Base-by-base conservation (phyloP, 2,329 filamentous ascomycete genomes). In the Diaporthe capsici region DNA sequence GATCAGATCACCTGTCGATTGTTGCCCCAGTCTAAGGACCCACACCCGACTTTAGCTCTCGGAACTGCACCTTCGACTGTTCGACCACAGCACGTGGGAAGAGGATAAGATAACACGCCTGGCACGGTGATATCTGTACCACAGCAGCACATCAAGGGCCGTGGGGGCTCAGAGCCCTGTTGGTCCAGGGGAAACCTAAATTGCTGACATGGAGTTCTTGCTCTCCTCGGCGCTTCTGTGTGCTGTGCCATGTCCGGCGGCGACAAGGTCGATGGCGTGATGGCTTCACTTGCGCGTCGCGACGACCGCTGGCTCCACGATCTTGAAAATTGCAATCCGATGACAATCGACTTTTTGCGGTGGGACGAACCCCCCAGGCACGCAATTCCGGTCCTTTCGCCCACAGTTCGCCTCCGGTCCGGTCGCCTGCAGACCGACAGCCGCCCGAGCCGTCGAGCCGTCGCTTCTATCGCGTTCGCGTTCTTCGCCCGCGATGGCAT, bases 201-300 rank as follows among this genome's bases (percentile, higher is more conserved):
- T 28, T 63, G 4, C 57, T 55, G 25, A 61, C n/a, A 39, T 22
- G 47, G 9, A 51, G 8, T 44, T 15, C 49, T 63, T 20, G 28
- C n/a, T 25, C 15, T 28, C 20, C 34, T 42, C 57, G 25, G 71
- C 55, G 22, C 55, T 51, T 49, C 28, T 4, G 20, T 47, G 44
- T 39, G 10, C 63, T 34, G n/a, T 44, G 53, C 13, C 39, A 60
- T 28, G 13, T 53, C 47, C 20, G 31, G 17, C 37, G 61, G 22
- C 51, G 51, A 49, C 60, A 42, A 44, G 72, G 53, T 28, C 67
- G 72, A 76, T 76, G 75, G 75, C 75, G 75, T 76, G 75, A 71
- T 72, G 34, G 42, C 58, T 65, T 76, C 67, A 72, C 44, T 60
- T 70, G 55, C 61, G 71, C 47, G 55, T 42, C 22, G 37, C 49